These are phyloP conservation scores for Chalciporus piperatus DNA, from an alignment of 768 basidiomycete species.

Conservation along the genomic window DNA sequence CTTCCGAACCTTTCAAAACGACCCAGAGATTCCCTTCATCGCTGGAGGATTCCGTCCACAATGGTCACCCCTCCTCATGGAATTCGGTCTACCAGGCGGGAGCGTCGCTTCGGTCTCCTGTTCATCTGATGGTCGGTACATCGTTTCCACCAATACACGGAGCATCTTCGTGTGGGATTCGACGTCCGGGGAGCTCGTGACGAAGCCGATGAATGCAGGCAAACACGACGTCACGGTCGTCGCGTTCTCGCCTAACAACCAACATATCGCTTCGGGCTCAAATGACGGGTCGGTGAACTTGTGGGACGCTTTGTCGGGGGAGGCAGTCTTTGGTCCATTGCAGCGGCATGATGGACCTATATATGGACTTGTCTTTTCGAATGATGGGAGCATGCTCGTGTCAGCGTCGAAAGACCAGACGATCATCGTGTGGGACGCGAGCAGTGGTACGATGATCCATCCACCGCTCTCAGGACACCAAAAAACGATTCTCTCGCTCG, in stretches of 20 bases:
- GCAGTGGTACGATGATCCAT: conserved; percentile 12
- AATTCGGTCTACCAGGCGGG: conserved; percentile 19
- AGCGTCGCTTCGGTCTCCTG: conserved; percentile 20
- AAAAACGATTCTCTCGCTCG: conserved; percentile 26
- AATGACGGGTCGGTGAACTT: conserved; percentile 19
- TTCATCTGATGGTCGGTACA: conserved; percentile 28
- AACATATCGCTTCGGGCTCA: conserved; percentile 25
- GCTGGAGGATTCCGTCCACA: conserved; percentile 29
- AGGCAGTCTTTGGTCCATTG: conserved; percentile 15
- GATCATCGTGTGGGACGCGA: conserved; percentile 26
- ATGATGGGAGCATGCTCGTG: conserved; percentile 22
- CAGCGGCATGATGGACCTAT: conserved; percentile 19
- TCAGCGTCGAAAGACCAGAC: conserved; percentile 26
- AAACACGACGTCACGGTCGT: conserved; percentile 16
- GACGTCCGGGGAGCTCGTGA: conserved; percentile 25
- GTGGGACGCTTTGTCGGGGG: conserved; percentile 27
- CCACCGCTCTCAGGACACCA: conserved; percentile 21
- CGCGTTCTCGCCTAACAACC: conserved; percentile 29
- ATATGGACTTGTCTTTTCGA: conserved; percentile 30
- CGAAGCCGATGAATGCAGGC: conserved; percentile 14
- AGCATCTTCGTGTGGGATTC: conserved; percentile 26
- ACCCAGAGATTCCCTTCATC: conserved; percentile 20
- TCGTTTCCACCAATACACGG: conserved; percentile 24
- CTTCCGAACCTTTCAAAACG: conserved; percentile 27
- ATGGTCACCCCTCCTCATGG: conserved; percentile 32